These are phyloP conservation scores for Arachis hypogaea DNA, from an alignment of 306 rosid species.

Conservation along the genomic window DNA sequence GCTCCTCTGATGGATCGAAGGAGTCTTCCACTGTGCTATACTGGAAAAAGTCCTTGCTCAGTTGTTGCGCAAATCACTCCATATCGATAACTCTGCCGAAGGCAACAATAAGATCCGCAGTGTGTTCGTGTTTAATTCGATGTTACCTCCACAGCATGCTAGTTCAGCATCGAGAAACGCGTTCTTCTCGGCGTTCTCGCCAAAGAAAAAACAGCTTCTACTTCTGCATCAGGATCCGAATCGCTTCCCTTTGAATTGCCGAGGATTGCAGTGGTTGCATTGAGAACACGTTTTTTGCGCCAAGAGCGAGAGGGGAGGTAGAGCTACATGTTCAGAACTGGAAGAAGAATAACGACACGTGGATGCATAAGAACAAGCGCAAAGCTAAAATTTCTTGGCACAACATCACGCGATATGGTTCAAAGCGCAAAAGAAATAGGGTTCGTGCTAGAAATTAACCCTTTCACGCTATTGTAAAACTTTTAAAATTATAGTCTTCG, in stretches of 20 bases:
- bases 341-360: slow-evolving; percentile 43
- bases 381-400: slow-evolving; percentile 46
- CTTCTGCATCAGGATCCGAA: neutral
- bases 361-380: slow-evolving; percentile 45
- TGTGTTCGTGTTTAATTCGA: slow-evolving; percentile 40
- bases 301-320: slow-evolving; percentile 31
- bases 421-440: neutral
- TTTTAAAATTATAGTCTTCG: neutral
- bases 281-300: slow-evolving; percentile 33
- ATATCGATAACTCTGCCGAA: slow-evolving; percentile 6
- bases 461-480: slow-evolving; percentile 3
- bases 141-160: slow-evolving; percentile 40
- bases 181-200: slow-evolving; percentile 44
- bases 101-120: slow-evolving; percentile 33
- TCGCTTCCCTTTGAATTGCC: slow-evolving; percentile 33
- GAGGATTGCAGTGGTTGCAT: slow-evolving; percentile 43
- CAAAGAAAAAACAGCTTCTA: neutral
- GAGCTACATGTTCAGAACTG: slow-evolving; percentile 48
- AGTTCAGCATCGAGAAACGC: slow-evolving; percentile 27
- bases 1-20: slow-evolving; percentile 55
- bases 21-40: slow-evolving; percentile 1
- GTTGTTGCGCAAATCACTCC: neutral
- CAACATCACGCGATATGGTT: slow-evolving; percentile 29
- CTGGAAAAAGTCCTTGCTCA: neutral
- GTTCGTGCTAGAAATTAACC: neutral